Evolutionary conservation across 805 yeast genomes (phyloP).

Genomic region (Candida ficus): DNA sequence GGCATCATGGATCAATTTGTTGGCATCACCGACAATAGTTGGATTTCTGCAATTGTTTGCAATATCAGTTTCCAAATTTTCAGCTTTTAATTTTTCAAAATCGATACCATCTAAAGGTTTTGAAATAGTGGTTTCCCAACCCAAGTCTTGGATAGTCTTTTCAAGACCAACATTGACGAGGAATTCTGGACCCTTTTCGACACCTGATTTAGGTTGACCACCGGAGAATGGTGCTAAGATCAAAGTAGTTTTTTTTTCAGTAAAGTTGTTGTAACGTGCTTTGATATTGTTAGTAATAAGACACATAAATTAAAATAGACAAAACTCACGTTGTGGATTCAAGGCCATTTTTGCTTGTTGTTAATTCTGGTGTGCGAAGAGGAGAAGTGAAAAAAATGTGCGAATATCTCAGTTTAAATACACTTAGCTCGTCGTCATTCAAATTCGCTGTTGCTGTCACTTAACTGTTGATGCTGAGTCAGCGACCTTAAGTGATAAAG

Average conservation of each 20-base stretch:
- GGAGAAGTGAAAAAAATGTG: slow-evolving; percentile 6
- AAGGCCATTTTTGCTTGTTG: background rate
- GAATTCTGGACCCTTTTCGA: slow-evolving; percentile 88
- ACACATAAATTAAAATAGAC: no score
- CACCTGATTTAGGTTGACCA: slow-evolving; percentile 93
- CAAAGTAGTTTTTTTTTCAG: slow-evolving; percentile 54
- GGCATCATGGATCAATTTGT: slow-evolving; percentile 55
- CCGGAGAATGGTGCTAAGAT: slow-evolving; percentile 92
- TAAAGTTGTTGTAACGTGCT: slow-evolving; percentile 47
- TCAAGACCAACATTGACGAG: slow-evolving; percentile 68
- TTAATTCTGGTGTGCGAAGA: slow-evolving; percentile 1
- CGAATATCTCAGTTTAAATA: background rate
- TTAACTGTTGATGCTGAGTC: slow-evolving; percentile 9
- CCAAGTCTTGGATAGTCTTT: slow-evolving; percentile 55
- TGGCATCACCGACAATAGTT: slow-evolving; percentile 68
- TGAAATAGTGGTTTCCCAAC: slow-evolving; percentile 58
- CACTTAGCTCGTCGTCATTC: background rate
- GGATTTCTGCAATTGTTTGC: slow-evolving; percentile 64
- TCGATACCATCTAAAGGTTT: slow-evolving; percentile 50
- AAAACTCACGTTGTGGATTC: slow-evolving; percentile 1
- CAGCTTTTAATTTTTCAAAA: slow-evolving; percentile 36
- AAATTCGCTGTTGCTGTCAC: slow-evolving; percentile 26
- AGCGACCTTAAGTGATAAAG: slow-evolving; percentile 20
- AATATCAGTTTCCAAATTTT: slow-evolving; percentile 40
- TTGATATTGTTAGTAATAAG: background rate